Conservation (phyloP, 2,329 filamentous ascomycete species). For the Berkeleyomyces basicola region DNA sequence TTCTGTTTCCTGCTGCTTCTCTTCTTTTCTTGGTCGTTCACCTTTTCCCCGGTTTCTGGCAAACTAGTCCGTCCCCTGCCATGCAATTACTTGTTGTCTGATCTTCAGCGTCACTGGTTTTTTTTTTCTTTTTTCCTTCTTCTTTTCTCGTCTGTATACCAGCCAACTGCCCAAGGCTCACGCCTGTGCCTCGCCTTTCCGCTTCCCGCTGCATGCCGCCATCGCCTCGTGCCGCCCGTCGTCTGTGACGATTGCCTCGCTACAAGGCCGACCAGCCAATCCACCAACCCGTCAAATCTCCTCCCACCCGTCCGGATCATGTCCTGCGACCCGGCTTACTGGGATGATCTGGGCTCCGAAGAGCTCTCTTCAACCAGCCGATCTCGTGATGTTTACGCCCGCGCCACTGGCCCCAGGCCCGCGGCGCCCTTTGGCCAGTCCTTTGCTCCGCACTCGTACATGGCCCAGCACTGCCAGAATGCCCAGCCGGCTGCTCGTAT, state of each 20-base stretch:
- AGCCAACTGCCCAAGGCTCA: not conserved
- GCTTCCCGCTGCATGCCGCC: not conserved
- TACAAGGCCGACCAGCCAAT: not conserved
- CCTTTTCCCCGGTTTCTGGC: too few relatives aligned
- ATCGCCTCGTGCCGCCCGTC: not conserved
- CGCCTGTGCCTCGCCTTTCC: not conserved
- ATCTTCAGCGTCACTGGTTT: slow-evolving; percentile 1
- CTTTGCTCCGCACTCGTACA: slow-evolving; percentile 8
- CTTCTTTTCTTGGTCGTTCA: too few relatives aligned
- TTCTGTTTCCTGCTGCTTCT: too few relatives aligned
- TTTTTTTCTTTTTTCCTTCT: slow-evolving; percentile 14
- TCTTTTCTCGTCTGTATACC: not conserved
- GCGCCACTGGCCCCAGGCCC: slow-evolving; percentile 8
- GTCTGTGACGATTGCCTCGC: not conserved
- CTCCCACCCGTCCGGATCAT: not conserved
- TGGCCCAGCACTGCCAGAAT: slow-evolving; percentile 1
- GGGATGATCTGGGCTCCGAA: not conserved
- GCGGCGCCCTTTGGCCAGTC: slow-evolving; percentile 15
- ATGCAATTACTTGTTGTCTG: slow-evolving; percentile 1
- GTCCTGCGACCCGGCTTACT: not conserved
- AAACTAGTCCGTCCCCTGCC: not conserved
- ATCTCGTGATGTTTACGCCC: not conserved
- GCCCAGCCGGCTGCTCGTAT: slow-evolving; percentile 3
- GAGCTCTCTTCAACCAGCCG: not conserved
- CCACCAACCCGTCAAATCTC: not conserved